Conservation (phyloP, 371 early-diverging fungal species). For the Apophysomyces trapeziformis region DNA sequence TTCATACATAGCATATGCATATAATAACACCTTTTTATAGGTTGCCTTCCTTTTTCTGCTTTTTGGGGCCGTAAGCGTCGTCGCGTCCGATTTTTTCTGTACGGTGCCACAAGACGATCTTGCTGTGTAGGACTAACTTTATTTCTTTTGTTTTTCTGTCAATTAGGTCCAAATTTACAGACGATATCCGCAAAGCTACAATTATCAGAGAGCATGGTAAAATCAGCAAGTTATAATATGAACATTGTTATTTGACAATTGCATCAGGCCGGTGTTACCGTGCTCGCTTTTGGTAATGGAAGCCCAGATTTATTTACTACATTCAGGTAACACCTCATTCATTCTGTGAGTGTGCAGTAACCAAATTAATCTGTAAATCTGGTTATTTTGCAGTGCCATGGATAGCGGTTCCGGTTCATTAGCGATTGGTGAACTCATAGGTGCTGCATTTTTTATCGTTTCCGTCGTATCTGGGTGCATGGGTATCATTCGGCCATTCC, state of each 20-base stretch:
- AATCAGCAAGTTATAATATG: background rate
- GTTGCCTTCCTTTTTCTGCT: constrained; percentile 45
- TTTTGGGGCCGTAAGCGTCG: constrained; percentile 69
- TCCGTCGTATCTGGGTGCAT: constrained; percentile 78
- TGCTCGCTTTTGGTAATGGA: constrained; percentile 86
- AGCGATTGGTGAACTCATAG: constrained; percentile 83
- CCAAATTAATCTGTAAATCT: background rate
- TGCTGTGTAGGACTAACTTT: constrained; percentile 3
- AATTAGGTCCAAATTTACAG: constrained; percentile 62
- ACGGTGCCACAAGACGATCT: constrained; percentile 22
- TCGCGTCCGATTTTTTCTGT: constrained; percentile 78
- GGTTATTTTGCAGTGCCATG: constrained; percentile 58
- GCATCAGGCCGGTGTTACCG: constrained; percentile 83
- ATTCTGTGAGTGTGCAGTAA: background rate
- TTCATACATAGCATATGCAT: constrained; percentile 6
- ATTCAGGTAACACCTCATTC: constrained; percentile 48
- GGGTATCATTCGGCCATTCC: constrained; percentile 70
- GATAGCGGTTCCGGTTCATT: constrained; percentile 73
- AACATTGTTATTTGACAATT: background rate
- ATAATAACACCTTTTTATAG: constrained; percentile 25
- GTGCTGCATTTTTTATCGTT: constrained; percentile 78
- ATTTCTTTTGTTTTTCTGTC: background rate
- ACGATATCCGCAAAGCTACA: constrained; percentile 66
- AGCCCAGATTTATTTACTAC: constrained; percentile 85
- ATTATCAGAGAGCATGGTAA: constrained; percentile 71